A percentile compares a stretch with the other conserved stretches of the same genome.
Evolutionary conservation across 1,284 basidiomycete genomes (phyloP).

Genomic region (Thecaphora thlaspeos): DNA sequence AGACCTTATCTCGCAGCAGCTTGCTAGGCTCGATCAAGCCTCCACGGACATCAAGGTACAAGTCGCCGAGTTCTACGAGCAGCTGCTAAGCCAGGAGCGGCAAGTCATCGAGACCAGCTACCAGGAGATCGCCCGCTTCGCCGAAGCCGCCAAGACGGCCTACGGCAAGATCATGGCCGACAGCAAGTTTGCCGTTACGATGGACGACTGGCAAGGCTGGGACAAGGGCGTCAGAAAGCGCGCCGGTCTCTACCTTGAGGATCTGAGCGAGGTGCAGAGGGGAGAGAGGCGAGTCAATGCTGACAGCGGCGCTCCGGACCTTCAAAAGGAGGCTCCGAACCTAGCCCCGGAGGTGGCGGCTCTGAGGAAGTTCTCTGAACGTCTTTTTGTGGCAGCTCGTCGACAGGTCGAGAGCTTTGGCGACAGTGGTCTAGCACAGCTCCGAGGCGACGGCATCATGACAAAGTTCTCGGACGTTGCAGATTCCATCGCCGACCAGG

Average conservation of each 20-base stretch:
- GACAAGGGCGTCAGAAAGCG: slow-evolving; percentile 42
- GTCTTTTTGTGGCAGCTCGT: slow-evolving; percentile 34
- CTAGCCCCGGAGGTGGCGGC: slow-evolving; percentile 30
- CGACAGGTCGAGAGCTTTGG: slow-evolving; percentile 34
- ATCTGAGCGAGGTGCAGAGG: slow-evolving; percentile 30
- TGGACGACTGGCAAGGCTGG: slow-evolving; percentile 52
- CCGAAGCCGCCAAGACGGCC: slow-evolving; percentile 26
- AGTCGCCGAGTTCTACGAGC: slow-evolving; percentile 29
- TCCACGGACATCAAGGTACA: slow-evolving; percentile 27
- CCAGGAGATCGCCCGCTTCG: slow-evolving; percentile 39
- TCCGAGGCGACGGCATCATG: slow-evolving; percentile 32
- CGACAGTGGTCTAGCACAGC: slow-evolving; percentile 20
- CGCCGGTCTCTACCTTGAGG: slow-evolving; percentile 24
- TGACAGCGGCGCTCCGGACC: slow-evolving; percentile 20
- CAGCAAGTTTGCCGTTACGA: slow-evolving; percentile 46
- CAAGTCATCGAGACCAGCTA: slow-evolving; percentile 36
- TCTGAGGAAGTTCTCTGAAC: slow-evolving; percentile 17
- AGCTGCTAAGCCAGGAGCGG: slow-evolving; percentile 28
- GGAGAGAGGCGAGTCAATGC: slow-evolving; percentile 19
- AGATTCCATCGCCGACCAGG: slow-evolving; percentile 33
- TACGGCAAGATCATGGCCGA: slow-evolving; percentile 45
- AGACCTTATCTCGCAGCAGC: slow-evolving; percentile 33
- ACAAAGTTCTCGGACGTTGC: slow-evolving; percentile 28
- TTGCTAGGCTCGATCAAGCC: slow-evolving; percentile 27
- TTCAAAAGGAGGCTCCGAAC: slow-evolving; percentile 26